Evolutionary conservation across 108 stramenopile species (phyloP), one percentile per base, ranked within the genome.

Genomic region (Aurantiochytrium sp.): DNA sequence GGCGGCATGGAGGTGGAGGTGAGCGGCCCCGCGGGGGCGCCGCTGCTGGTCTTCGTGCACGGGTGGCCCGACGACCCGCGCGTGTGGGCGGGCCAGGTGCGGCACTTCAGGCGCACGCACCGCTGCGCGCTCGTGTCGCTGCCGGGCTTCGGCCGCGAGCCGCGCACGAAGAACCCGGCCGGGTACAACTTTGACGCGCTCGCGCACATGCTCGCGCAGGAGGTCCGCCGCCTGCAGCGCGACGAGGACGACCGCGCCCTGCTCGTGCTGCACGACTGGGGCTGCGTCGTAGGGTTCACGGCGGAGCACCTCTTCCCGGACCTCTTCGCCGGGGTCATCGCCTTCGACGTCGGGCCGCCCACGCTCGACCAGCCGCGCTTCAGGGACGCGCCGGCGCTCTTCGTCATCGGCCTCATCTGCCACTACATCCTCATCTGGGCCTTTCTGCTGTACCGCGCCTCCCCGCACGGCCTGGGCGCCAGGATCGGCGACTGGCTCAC

Each of bases 31-130:
- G 32, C 59, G 27, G 59, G 24, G 8, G 59, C 22, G 10, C 73
- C 73, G 39, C 73, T 81, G 8, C 50, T 81, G 73, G 73, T 81
- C 27, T 81, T 81, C 45, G 73, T 81, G n/a, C 73, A 81, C 45
- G 73, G 73, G 27, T 81, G 73, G 73, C 73, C 73, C 27, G 73
- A 81, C 39, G 45, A 41, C 30, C 24, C 24, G 27, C 39, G 24
- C 45, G 73, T 81, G 42, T 81, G 73, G 73, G 39, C 39, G 32
- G 45, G 42, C 21, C 73, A 81, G 45, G 24, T 42, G 10, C 6
- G 8, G 30, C 42, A 81, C 27, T 81, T 81, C 24, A 22, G 45
- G 17, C 50, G 32, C 10, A 48, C 39, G 21, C 30, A 81, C 45
- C 73, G 73, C 39, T 81, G 73, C 73, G 42, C 45, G 4, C 12